These are phyloP conservation scores for Ceratobasidium sp. DNA, from an alignment of 1,284 basidiomycete genomes.

Conservation along the genomic window DNA sequence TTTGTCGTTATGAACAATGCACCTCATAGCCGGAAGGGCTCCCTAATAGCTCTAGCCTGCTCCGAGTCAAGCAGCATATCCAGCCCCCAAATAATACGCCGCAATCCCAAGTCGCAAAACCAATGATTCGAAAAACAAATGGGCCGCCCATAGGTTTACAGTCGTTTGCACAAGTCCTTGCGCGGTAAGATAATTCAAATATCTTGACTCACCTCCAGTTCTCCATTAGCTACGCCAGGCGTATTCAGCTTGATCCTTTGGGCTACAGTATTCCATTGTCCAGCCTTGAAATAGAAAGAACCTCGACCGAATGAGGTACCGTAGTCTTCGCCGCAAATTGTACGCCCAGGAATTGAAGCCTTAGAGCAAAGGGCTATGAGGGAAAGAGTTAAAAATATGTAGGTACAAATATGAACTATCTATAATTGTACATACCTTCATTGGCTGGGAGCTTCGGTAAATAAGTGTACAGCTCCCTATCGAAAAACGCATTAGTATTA, in stretches of 20 bases:
- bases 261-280: conserved; percentile 70
- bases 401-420: neutral
- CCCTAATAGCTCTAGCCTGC: neutral
- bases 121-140: neutral
- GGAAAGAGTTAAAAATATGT: too few relatives aligned
- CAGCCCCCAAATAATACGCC: neutral
- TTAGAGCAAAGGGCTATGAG: conserved; percentile 16
- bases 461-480: conserved; percentile 35
- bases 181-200: too few relatives aligned
- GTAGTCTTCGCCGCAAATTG: conserved; percentile 59
- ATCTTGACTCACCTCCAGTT: conserved; percentile 11
- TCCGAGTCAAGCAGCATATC: neutral
- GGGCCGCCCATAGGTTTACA: too few relatives aligned
- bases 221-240: conserved; percentile 58
- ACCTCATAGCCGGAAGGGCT: too few relatives aligned
- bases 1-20: too few relatives aligned
- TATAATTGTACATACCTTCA: too few relatives aligned
- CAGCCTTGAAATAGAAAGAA: conserved; percentile 63
- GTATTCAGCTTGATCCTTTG: conserved; percentile 74
- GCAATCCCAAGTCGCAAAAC: neutral
- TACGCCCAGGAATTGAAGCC: conserved; percentile 13
- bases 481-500: neutral
- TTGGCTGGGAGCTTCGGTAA: conserved; percentile 15
- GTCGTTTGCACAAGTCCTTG: too few relatives aligned
- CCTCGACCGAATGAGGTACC: conserved; percentile 72